Conservation (phyloP, 768 basidiomycete species). For the Amyloporia xantha region DNA sequence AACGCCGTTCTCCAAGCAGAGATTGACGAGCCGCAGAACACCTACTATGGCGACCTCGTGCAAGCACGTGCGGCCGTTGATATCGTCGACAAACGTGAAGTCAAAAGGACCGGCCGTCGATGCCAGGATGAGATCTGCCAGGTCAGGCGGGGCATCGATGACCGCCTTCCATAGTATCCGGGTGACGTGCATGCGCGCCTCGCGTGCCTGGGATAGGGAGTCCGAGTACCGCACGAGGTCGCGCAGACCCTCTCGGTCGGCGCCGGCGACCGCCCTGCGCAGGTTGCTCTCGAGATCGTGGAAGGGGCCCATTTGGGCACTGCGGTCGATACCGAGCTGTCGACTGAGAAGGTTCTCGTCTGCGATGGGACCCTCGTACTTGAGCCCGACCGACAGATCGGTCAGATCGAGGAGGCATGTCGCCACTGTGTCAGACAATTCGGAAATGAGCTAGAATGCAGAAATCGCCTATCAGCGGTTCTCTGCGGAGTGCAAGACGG, state of each 20-base stretch:
- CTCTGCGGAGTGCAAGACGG: background rate
- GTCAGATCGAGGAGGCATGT: slow-evolving; percentile 75
- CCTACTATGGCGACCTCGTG: slow-evolving; percentile 93
- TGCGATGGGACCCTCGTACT: slow-evolving; percentile 72
- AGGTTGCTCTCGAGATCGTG: slow-evolving; percentile 87
- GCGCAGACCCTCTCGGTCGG: slow-evolving; percentile 52
- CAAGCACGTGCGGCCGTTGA: slow-evolving; percentile 90
- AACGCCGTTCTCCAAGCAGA: slow-evolving; percentile 73
- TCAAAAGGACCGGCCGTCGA: slow-evolving; percentile 69
- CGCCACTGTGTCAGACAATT: slow-evolving; percentile 88
- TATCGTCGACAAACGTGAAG: slow-evolving; percentile 91
- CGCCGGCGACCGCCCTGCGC: slow-evolving; percentile 63
- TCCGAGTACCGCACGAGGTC: slow-evolving; percentile 71
- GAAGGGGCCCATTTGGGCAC: slow-evolving; percentile 62
- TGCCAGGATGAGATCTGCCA: slow-evolving; percentile 69
- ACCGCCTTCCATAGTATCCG: slow-evolving; percentile 95
- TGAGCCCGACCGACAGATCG: slow-evolving; percentile 66
- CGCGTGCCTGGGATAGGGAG: slow-evolving; percentile 51
- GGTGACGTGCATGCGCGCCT: slow-evolving; percentile 63
- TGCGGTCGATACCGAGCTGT: slow-evolving; percentile 56
- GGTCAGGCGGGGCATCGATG: slow-evolving; percentile 67
- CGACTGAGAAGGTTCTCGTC: slow-evolving; percentile 65
- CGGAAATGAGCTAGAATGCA: slow-evolving; percentile 73
- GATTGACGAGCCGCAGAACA: slow-evolving; percentile 61
- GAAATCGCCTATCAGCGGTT: background rate